phyloP scores from a whole-genome alignment of 345 rosid genomes.

The Eucalyptus sp. region DNA sequence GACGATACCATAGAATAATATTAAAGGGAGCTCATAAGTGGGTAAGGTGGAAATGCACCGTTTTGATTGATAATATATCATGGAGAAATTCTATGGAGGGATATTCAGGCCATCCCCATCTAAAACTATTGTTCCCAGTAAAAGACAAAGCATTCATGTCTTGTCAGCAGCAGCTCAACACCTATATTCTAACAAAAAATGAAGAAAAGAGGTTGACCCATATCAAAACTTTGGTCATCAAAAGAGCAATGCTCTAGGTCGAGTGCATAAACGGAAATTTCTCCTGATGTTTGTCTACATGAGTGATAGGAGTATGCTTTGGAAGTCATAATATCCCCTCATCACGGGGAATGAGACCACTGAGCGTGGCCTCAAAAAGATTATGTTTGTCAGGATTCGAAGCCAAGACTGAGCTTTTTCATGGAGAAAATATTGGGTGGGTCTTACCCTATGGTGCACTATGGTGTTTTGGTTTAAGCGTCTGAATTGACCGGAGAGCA shows the following conservation, averaged over 20 bases:
- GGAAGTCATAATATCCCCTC: background rate
- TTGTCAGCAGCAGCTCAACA: background rate
- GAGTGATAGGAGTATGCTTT: background rate
- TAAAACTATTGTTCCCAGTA: background rate
- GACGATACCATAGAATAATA: background rate
- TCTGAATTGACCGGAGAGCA: background rate
- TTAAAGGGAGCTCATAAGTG: background rate
- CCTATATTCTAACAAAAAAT: background rate
- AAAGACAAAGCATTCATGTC: background rate
- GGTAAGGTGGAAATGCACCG: background rate
- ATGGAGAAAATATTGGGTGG: too few species aligned
- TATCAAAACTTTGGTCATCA: background rate
- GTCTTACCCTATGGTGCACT: too few species aligned
- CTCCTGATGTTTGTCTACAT: background rate
- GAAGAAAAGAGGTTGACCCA: background rate
- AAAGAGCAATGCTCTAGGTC: background rate
- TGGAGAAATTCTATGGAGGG: background rate
- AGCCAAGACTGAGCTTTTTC: background rate
- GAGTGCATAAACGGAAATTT: background rate
- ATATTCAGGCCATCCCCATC: background rate
- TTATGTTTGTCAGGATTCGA: background rate
- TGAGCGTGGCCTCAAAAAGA: background rate
- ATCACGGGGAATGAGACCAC: background rate
- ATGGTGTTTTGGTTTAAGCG: background rate
- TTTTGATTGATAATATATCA: background rate